A percentile compares a stretch with the other conserved stretches of the same genome.
Evolutionary conservation across 192 early-diverging fungal genomes (phyloP).

Genomic region (Coemansia sp.): DNA sequence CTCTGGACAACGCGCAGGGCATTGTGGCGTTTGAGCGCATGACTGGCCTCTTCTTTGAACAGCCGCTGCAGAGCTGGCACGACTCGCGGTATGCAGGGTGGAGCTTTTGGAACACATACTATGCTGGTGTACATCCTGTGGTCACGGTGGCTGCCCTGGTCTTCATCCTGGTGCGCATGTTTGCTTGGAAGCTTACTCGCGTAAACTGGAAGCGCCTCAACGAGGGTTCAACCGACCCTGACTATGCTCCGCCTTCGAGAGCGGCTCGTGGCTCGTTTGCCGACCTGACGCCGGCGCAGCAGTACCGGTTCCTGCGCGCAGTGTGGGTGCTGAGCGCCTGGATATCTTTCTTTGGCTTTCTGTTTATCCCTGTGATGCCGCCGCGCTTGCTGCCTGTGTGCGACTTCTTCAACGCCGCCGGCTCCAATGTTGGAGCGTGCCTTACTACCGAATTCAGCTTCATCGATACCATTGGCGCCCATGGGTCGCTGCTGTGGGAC

Average conservation of each 20-base stretch:
- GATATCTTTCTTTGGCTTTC: constrained; percentile 51
- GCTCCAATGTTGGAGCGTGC: constrained; percentile 52
- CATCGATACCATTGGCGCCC: constrained; percentile 47
- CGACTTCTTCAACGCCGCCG: constrained; percentile 52
- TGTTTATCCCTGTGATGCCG: constrained; percentile 55
- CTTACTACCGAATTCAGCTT: constrained; percentile 49
- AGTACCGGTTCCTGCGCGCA: constrained; percentile 55
- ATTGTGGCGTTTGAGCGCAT: constrained; percentile 48
- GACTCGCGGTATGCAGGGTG: constrained; percentile 38
- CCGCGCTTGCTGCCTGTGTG: constrained; percentile 53
- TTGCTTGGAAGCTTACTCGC: constrained; percentile 53
- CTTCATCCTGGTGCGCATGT: constrained; percentile 54
- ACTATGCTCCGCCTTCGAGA: constrained; percentile 28
- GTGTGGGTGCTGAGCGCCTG: constrained; percentile 55
- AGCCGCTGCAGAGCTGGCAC: constrained; percentile 55
- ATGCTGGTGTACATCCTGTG: constrained; percentile 52
- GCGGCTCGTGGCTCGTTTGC: constrained; percentile 31
- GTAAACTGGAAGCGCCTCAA: constrained; percentile 56
- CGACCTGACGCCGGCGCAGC: constrained; percentile 53
- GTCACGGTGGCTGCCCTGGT: constrained; percentile 49
- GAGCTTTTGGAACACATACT: constrained; percentile 57
- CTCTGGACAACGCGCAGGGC: constrained; percentile 50
- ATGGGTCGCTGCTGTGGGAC: constrained; percentile 56
- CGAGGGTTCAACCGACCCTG: constrained; percentile 29
- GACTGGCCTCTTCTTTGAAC: constrained; percentile 46